phyloP scores from a whole-genome alignment of 106 monocot species.

The Narthecium ossifragum region DNA sequence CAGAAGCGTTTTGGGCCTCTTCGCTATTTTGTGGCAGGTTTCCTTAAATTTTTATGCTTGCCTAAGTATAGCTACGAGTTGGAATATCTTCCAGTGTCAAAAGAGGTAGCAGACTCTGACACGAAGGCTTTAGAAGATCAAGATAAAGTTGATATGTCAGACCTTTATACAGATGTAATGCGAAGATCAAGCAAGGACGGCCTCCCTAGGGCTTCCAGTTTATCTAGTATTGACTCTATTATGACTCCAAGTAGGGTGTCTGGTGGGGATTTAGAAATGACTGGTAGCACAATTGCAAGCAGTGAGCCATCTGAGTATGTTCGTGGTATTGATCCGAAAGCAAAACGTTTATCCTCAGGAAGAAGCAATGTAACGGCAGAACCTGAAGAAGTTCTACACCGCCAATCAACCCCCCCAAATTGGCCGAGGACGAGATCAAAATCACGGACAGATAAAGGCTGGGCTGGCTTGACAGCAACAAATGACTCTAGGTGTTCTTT shows the following conservation, averaged over 20 bases:
- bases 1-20: slow-evolving; percentile 98
- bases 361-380: slow-evolving; percentile 57
- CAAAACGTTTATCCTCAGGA: slow-evolving; percentile 65
- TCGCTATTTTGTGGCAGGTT: slow-evolving; percentile 94
- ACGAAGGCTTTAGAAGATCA: slow-evolving; percentile 25
- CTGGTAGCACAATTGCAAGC: slow-evolving; percentile 50
- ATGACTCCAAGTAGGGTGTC: slow-evolving; percentile 72
- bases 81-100: slow-evolving; percentile 75
- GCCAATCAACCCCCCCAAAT: slow-evolving; percentile 60
- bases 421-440: slow-evolving; percentile 88
- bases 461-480: slow-evolving; percentile 39
- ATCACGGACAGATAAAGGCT: slow-evolving; percentile 67
- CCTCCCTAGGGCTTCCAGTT: slow-evolving; percentile 76
- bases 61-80: slow-evolving; percentile 90
- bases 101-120: slow-evolving; percentile 22
- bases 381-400: slow-evolving; percentile 83
- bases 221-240: slow-evolving; percentile 90
- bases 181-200: slow-evolving; percentile 67
- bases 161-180: slow-evolving; percentile 70
- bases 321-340: slow-evolving; percentile 80
- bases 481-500: slow-evolving; percentile 71
- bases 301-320: slow-evolving; percentile 91
- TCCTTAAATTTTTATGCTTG: slow-evolving; percentile 86
- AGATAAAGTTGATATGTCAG: slow-evolving; percentile 45
- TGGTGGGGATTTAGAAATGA: slow-evolving; percentile 45